phyloP scores from a whole-genome alignment of 306 rosid genomes.

The Trifolium dubium region DNA sequence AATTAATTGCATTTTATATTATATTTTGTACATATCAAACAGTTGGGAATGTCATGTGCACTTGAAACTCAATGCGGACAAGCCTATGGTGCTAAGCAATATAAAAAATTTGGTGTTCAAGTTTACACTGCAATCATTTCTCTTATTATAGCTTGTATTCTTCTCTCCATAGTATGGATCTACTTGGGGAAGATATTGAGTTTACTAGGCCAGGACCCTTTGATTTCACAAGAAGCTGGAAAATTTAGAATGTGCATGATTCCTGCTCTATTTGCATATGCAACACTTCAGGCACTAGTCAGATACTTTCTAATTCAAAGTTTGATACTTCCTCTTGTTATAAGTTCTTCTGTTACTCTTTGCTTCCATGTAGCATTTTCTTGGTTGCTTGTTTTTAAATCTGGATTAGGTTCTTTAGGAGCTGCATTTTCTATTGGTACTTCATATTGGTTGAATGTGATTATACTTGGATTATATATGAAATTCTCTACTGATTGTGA shows the following conservation, averaged over 20 bases:
- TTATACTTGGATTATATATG: slow-evolving; percentile 62
- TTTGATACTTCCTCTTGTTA: slow-evolving; percentile 62
- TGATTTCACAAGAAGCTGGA: slow-evolving; percentile 75
- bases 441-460: slow-evolving; percentile 83
- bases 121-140: slow-evolving; percentile 64
- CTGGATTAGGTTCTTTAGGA: slow-evolving; percentile 63
- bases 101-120: slow-evolving; percentile 58
- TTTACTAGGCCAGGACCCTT: slow-evolving; percentile 82
- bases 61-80: slow-evolving; percentile 73
- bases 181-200: slow-evolving; percentile 57
- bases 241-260: slow-evolving; percentile 63
- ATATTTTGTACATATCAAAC: slow-evolving; percentile 34
- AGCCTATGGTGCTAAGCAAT: slow-evolving; percentile 72
- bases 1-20: slow-evolving; percentile 14
- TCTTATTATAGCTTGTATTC: slow-evolving; percentile 61
- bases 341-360: slow-evolving; percentile 53
- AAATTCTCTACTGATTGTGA: slow-evolving; percentile 54
- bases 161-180: slow-evolving; percentile 66
- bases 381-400: slow-evolving; percentile 75
- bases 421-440: slow-evolving; percentile 76
- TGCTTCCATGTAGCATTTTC: slow-evolving; percentile 67
- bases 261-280: slow-evolving; percentile 82
- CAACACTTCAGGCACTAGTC: slow-evolving; percentile 62
- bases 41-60: slow-evolving; percentile 74
- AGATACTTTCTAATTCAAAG: slow-evolving; percentile 72